Percentiles rank a stretch among this genome's conserved stretches.
These are phyloP conservation scores for Claviceps monticola DNA, from an alignment of 2,329 filamentous ascomycete species.

Conservation along the genomic window DNA sequence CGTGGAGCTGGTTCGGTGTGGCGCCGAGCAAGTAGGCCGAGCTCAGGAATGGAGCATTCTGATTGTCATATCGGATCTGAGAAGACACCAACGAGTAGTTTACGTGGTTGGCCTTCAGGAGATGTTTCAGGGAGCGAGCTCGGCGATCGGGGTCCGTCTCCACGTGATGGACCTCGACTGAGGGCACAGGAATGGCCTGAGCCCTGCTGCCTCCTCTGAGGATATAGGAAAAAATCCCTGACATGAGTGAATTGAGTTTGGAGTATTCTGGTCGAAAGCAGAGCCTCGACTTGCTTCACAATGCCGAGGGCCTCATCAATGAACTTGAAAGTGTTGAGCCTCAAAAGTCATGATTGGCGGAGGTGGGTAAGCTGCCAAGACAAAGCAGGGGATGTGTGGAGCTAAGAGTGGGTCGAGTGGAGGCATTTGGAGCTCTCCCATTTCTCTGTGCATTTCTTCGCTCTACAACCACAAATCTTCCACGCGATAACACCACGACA, in stretches of 20 bases:
- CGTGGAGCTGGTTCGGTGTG: slow-evolving; percentile 55
- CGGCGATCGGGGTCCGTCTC: slow-evolving; percentile 70
- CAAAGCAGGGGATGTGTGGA: neutral
- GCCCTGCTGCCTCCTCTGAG: slow-evolving; percentile 13
- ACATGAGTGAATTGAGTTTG: slow-evolving; percentile 13
- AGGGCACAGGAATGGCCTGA: slow-evolving; percentile 41
- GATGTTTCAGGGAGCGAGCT: slow-evolving; percentile 72
- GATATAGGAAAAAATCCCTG: slow-evolving; percentile 21
- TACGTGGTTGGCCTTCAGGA: slow-evolving; percentile 82
- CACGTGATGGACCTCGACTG: slow-evolving; percentile 62
- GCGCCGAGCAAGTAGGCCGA: slow-evolving; percentile 80
- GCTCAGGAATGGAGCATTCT: slow-evolving; percentile 66
- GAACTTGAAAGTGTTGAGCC: neutral
- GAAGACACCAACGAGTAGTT: slow-evolving; percentile 78
- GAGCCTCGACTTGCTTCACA: neutral
- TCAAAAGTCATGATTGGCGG: neutral
- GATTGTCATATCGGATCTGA: slow-evolving; percentile 63
- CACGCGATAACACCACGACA: too few species aligned
- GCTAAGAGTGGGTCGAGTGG: neutral
- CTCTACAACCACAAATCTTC: neutral
- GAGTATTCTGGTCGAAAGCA: too few species aligned
- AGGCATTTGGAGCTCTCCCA: neutral
- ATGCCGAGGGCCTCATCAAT: neutral
- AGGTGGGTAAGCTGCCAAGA: neutral
- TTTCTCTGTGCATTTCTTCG: neutral